These are phyloP conservation scores for Terfezia boudieri DNA, from an alignment of 495 filamentous ascomycete species.

Conservation along the genomic window DNA sequence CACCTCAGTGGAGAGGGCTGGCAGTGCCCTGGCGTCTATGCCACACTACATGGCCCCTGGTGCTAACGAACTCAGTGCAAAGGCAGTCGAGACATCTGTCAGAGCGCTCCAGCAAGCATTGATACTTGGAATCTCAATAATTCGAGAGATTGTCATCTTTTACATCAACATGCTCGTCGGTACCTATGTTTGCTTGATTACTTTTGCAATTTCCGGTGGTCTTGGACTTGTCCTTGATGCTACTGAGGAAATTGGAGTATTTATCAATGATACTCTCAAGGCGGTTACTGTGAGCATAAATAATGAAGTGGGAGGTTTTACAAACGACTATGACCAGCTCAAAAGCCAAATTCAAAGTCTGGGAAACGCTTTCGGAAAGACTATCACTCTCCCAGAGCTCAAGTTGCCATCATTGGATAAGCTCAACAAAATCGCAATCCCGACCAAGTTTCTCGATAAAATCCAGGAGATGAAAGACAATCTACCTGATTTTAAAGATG, in stretches of 20 bases:
- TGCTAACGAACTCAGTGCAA: constrained; percentile 65
- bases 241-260: constrained; percentile 44
- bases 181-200: constrained; percentile 72
- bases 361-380: constrained; percentile 13
- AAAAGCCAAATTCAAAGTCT: constrained; percentile 19
- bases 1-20: constrained; percentile 76
- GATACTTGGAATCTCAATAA: constrained; percentile 50
- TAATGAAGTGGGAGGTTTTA: constrained; percentile 31
- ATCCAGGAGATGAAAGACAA: constrained; percentile 46
- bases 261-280: constrained; percentile 50
- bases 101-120: constrained; percentile 53
- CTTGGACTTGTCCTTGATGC: constrained; percentile 44
- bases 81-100: constrained; percentile 54
- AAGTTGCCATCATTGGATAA: constrained; percentile 36
- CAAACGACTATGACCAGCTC: constrained; percentile 27
- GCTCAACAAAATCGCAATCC: constrained; percentile 48
- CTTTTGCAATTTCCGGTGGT: constrained; percentile 53
- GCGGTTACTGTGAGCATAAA: constrained; percentile 40
- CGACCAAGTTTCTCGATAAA: constrained; percentile 36
- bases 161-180: constrained; percentile 69
- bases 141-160: constrained; percentile 77
- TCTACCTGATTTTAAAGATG: constrained; percentile 62
- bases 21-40: constrained; percentile 92
- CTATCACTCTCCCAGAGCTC: constrained; percentile 20
- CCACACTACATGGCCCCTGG: constrained; percentile 77